Base-by-base conservation (phyloP, 1,284 basidiomycete species). In the Trametes hirsuta region DNA sequence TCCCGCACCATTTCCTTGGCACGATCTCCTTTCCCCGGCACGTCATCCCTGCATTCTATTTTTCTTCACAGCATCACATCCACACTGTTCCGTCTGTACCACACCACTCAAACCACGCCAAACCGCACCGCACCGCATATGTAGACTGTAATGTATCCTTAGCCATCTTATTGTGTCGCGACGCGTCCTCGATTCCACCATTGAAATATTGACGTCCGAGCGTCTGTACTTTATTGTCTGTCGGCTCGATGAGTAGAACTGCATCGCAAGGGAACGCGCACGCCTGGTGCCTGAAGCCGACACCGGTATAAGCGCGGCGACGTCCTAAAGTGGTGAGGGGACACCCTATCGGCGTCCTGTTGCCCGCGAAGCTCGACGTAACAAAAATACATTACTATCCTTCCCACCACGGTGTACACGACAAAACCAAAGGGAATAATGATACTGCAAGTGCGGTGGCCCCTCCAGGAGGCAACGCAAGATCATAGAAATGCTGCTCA, bases 121-220 rank as follows among this genome's bases (percentile, higher is more conserved):
- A 22, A 30, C 10, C 41, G 22, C 51, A 21, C 15, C 37, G n/a
- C 21, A 35, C 18, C 54, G 46, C 58, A 63, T 57, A n/a, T 64
- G 62, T 65, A 65, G 57, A 65, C 56, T 58, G 49, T 55, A 59
- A 47, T 65, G 60, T 62, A 65, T 62, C 64, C 61, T 58, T 65
- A 65, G 55, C 25, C 59, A 52, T 47, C 41, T 61, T 65, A 65
- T 65, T 65, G 64, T 65, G 53, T 62, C 55, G 55, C 51, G 40
- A 39, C n/a, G 42, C 52, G 47, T 42, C 58, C 42, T 47, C 35
- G 59, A 62, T 59, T 48, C 52, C 51, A 62, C 44, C 45, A 41
- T 30, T 37, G 39, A 24, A 45, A 47, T 39, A 45, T 25, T 35
- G 46, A 47, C 46, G 46, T 34, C 46, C n/a, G 39, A 14, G 36